phyloP scores from a whole-genome alignment of 2,329 filamentous ascomycete genomes.

The Sarocladium oryzae region DNA sequence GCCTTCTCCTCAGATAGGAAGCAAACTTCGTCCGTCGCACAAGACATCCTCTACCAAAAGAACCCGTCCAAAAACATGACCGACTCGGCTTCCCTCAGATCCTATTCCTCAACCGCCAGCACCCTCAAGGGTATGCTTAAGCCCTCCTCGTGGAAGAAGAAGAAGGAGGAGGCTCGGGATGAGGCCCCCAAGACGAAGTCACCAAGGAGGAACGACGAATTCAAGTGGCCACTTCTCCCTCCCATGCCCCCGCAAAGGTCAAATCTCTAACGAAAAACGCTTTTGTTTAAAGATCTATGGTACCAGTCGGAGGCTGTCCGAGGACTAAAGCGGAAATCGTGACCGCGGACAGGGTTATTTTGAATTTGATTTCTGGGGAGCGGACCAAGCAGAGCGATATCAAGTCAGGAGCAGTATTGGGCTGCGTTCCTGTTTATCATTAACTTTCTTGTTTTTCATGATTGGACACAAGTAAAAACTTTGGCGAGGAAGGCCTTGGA shows the following conservation, averaged over 20 bases:
- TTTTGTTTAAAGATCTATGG: no score
- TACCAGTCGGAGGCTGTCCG: no score
- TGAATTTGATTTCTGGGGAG: no score
- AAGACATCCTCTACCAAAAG: not conserved
- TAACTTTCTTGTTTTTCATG: no score
- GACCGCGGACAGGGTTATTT: no score
- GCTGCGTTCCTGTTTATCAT: no score
- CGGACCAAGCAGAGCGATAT: no score
- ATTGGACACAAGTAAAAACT: no score
- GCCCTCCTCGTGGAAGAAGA: slow-evolving; percentile 11
- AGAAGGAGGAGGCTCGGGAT: slow-evolving; percentile 22
- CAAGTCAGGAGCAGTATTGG: no score
- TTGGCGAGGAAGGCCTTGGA: no score
- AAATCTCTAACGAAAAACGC: not conserved
- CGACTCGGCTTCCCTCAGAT: slow-evolving; percentile 16
- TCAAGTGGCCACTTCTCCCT: not conserved
- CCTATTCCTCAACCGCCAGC: slow-evolving; percentile 19
- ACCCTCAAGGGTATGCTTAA: slow-evolving; percentile 16
- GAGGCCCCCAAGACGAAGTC: slow-evolving; percentile 23
- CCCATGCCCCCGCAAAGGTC: not conserved
- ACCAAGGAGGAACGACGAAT: slow-evolving; percentile 12
- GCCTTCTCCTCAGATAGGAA: slow-evolving; percentile 1
- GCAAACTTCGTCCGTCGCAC: not conserved
- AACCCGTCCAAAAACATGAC: not conserved
- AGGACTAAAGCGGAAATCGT: no score